These are phyloP conservation scores for Candida ovalis DNA, from an alignment of 805 yeast species.

Conservation along the genomic window DNA sequence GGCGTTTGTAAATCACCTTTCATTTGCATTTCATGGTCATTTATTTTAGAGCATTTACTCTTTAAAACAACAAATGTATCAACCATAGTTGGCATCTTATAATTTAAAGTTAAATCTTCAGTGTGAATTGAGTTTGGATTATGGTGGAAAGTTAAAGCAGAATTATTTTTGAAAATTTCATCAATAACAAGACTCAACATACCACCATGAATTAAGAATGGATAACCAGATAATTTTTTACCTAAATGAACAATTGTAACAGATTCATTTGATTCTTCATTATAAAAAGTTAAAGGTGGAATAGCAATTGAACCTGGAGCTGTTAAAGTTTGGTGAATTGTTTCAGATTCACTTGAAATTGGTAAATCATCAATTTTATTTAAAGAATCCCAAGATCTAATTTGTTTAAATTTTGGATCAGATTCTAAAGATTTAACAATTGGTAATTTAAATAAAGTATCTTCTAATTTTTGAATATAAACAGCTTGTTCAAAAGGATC, in stretches of 20 bases:
- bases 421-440: conserved; percentile 44
- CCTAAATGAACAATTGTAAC: conserved; percentile 75
- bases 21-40: conserved; percentile 37
- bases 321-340: conserved; percentile 46
- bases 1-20: conserved; percentile 51
- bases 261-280: conserved; percentile 51
- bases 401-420: conserved; percentile 35
- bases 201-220: conserved; percentile 87
- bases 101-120: conserved; percentile 44
- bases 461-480: conserved; percentile 37
- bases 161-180: conserved; percentile 54
- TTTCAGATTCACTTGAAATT: conserved; percentile 29
- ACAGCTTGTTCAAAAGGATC: conserved; percentile 18
- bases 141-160: conserved; percentile 20
- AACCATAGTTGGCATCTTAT: conserved; percentile 72
- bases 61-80: conserved; percentile 70
- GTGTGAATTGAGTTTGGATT: conserved; percentile 42
- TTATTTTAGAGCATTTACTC: conserved; percentile 35
- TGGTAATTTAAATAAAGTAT: conserved; percentile 45
- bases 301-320: conserved; percentile 79
- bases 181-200: conserved; percentile 76
- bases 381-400: conserved; percentile 42
- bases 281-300: conserved; percentile 65
- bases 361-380: conserved; percentile 36
- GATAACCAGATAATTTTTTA: conserved; percentile 76